These are phyloP conservation scores for Roridomyces roridus DNA, from an alignment of 768 basidiomycete species.

Conservation along the genomic window DNA sequence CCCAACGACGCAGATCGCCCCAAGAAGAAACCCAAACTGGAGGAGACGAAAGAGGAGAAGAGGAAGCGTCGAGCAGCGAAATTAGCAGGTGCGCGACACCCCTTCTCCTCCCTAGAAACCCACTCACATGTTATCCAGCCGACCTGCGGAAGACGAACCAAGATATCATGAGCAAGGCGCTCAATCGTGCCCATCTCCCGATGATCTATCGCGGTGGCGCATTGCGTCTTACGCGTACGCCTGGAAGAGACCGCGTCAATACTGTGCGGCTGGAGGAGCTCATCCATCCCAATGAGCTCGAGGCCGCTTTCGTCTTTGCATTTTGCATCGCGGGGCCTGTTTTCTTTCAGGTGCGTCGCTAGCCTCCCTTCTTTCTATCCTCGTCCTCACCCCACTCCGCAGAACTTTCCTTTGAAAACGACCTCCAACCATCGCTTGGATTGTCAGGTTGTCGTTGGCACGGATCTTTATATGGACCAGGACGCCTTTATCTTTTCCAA, in stretches of 20 bases:
- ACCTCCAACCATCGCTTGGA: neutral
- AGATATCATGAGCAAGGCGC: no score
- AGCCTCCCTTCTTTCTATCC: no score
- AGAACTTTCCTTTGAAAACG: slow-evolving; percentile 3
- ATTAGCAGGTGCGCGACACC: no score
- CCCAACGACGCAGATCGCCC: no score
- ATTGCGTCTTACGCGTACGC: slow-evolving; percentile 7
- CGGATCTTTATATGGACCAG: neutral
- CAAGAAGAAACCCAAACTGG: no score
- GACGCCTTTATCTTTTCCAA: neutral
- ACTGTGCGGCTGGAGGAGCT: neutral
- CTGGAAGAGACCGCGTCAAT: neutral
- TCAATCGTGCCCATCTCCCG: no score
- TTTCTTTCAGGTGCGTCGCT: slow-evolving; percentile 1
- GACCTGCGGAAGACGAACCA: no score
- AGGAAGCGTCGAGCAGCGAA: no score
- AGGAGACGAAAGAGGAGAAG: no score
- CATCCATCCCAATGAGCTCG: neutral
- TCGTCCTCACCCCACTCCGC: no score
- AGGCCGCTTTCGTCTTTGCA: neutral
- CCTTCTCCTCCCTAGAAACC: no score
- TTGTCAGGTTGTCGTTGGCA: neutral
- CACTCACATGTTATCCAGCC: no score
- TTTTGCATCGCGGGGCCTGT: slow-evolving; percentile 1
- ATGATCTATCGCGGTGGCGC: neutral